These are phyloP conservation scores for Oxytropis ochrocephala DNA, from an alignment of 306 rosid species.

Conservation along the genomic window DNA sequence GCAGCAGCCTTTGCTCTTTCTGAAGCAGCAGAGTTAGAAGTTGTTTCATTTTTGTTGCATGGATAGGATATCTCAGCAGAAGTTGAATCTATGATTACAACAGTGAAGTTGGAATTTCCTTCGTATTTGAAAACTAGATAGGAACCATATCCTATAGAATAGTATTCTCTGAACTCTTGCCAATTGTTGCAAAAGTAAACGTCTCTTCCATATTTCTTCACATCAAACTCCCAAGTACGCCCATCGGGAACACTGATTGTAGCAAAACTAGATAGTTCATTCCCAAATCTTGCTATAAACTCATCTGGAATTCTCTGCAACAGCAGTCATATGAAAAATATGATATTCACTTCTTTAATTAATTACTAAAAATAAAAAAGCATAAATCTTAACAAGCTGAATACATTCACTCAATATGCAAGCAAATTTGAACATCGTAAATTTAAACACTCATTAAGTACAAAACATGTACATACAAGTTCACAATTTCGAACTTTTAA, in stretches of 20 bases:
- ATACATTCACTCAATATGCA: too few relatives aligned
- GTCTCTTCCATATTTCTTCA: neutral
- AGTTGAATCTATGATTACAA: neutral
- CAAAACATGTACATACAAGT: too few relatives aligned
- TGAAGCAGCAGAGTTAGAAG: neutral
- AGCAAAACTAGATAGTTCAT: neutral
- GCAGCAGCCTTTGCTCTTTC: neutral
- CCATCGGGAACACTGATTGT: conserved; percentile 10
- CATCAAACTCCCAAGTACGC: conserved; percentile 7
- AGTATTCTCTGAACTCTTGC: conserved; percentile 12
- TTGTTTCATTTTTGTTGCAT: too few relatives aligned
- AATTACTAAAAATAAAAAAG: too few relatives aligned
- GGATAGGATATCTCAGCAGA: too few relatives aligned
- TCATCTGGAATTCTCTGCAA: conserved; percentile 29
- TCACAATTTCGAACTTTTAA: too few relatives aligned
- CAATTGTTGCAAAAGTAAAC: conserved; percentile 7
- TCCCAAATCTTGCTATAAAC: conserved; percentile 19
- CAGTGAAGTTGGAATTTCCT: too few relatives aligned
- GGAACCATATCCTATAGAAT: conserved; percentile 11
- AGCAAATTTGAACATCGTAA: too few relatives aligned
- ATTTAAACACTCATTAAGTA: too few relatives aligned
- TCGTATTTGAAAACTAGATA: conserved; percentile 10
- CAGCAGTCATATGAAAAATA: too few relatives aligned
- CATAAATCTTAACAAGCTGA: too few relatives aligned
- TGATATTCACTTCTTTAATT: too few relatives aligned